A percentile compares a stretch with the other conserved stretches of the same genome.
Conservation (phyloP, 495 filamentous ascomycete genomes). For the Tuber calosporum region DNA sequence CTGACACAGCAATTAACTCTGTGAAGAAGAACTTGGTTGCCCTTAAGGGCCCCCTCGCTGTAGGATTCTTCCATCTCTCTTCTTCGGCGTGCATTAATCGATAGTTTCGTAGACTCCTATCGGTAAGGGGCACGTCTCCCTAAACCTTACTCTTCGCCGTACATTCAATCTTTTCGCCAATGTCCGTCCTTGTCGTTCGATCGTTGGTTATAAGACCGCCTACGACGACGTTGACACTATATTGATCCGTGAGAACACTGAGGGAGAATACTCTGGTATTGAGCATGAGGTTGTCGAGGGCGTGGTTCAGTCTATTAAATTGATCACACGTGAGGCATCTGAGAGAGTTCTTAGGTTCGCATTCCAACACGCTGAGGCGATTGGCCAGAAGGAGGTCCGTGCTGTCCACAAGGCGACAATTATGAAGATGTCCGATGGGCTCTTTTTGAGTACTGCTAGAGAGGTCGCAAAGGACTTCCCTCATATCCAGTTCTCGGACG, state of each 20-base stretch:
- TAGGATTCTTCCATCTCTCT: constrained; percentile 47
- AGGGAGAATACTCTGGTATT: constrained; percentile 98
- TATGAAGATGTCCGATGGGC: constrained; percentile 99
- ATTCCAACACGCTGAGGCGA: constrained; percentile 90
- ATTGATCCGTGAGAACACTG: constrained; percentile 98
- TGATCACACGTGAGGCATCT: constrained; percentile 86
- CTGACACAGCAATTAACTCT: constrained; percentile 80
- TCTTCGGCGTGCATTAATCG: constrained; percentile 12
- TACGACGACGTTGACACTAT: constrained; percentile 98
- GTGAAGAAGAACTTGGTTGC: constrained; percentile 90
- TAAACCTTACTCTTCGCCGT: constrained; percentile 94
- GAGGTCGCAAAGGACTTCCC: constrained; percentile 90
- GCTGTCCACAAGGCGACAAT: constrained; percentile 99
- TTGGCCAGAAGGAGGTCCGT: constrained; percentile 89
- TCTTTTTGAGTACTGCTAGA: constrained; percentile 81
- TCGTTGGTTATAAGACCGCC: constrained; percentile 94
- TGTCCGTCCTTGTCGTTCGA: constrained; percentile 90
- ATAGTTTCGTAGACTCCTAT: constrained; percentile 67
- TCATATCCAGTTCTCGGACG: constrained; percentile 85
- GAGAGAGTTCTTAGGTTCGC: constrained; percentile 93
- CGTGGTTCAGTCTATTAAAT: constrained; percentile 98
- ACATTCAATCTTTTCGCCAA: constrained; percentile 99
- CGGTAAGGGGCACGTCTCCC: constrained; percentile 97
- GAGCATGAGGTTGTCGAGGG: constrained; percentile 98
- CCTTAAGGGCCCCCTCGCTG: constrained; percentile 92